These are phyloP conservation scores for Mycena leptocephala DNA, from an alignment of 768 basidiomycete species.

Conservation along the genomic window DNA sequence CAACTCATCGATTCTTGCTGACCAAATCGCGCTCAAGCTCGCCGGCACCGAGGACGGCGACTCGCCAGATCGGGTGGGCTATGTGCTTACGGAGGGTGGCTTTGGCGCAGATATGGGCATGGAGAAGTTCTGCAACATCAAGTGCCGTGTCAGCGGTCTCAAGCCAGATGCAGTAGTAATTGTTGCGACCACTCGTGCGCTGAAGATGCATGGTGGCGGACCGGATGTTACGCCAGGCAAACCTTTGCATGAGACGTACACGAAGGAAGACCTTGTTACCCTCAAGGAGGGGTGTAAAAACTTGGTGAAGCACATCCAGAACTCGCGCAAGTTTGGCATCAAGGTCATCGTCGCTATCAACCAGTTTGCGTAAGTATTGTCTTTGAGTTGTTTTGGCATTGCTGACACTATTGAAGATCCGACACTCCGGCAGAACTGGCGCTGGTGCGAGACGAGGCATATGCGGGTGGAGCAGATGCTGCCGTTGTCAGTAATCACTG, in stretches of 20 bases:
- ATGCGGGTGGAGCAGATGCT: conserved; percentile 92
- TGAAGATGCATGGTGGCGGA: conserved; percentile 99
- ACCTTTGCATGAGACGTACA: conserved; percentile 93
- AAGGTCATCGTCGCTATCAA: conserved; percentile 98
- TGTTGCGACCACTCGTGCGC: conserved; percentile 96
- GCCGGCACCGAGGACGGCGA: conserved; percentile 97
- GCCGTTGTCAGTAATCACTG: conserved; percentile 98
- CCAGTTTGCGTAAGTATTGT: conserved; percentile 86
- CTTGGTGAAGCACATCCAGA: conserved; percentile 93
- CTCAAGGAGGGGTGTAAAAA: conserved; percentile 96
- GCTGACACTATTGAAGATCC: conserved; percentile 63
- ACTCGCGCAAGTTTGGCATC: conserved; percentile 95
- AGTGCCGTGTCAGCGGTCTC: conserved; percentile 94
- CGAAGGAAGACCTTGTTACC: conserved; percentile 91
- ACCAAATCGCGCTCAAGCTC: conserved; percentile 96
- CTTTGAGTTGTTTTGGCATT: neutral
- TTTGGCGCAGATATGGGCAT: conserved; percentile 99
- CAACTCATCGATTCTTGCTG: conserved; percentile 99
- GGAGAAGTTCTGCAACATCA: conserved; percentile 99
- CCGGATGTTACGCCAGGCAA: conserved; percentile 98
- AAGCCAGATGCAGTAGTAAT: conserved; percentile 95
- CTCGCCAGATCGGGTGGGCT: conserved; percentile 84
- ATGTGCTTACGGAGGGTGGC: conserved; percentile 98
- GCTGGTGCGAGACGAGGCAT: conserved; percentile 85
- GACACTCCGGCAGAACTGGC: conserved; percentile 93